A percentile compares a stretch with the other conserved stretches of the same genome.
Conservation (phyloP, 352 stramenopile genomes). For the Phytophthora idaei region DNA sequence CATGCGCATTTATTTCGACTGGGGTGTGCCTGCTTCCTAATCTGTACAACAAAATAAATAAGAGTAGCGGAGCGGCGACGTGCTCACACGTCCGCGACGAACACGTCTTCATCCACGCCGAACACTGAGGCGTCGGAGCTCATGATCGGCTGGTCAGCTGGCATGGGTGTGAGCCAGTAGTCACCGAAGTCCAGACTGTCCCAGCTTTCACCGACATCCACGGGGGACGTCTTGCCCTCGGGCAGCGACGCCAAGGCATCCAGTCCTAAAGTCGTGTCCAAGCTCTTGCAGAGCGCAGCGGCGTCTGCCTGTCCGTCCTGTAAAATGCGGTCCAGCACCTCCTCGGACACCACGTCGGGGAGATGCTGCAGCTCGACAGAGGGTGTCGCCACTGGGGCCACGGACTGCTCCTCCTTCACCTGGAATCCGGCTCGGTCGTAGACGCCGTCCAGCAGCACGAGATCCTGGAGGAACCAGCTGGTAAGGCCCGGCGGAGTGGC, state of each 20-base stretch:
- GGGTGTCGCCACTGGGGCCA: not conserved
- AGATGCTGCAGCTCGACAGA: slow-evolving; percentile 7
- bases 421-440: slow-evolving; percentile 26
- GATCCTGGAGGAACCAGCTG: slow-evolving; percentile 38
- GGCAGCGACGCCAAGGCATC: slow-evolving; percentile 22
- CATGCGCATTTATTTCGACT: slow-evolving; percentile 21
- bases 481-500: slow-evolving; percentile 8
- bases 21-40: slow-evolving; percentile 7
- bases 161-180: slow-evolving; percentile 29
- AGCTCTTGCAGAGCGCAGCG: slow-evolving; percentile 12
- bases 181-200: slow-evolving; percentile 34
- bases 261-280: slow-evolving; percentile 27
- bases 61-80: not conserved
- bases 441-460: slow-evolving; percentile 35
- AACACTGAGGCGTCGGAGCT: slow-evolving; percentile 33
- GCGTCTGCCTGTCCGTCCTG: slow-evolving; percentile 22
- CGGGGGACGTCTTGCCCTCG: slow-evolving; percentile 42
- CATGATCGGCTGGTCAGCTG: slow-evolving; percentile 19
- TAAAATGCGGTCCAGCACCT: slow-evolving; percentile 23
- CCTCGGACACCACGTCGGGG: slow-evolving; percentile 15
- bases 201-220: slow-evolving; percentile 45
- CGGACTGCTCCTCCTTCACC: slow-evolving; percentile 2
- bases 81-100: slow-evolving; percentile 39
- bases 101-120: slow-evolving; percentile 37
- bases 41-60: slow-evolving; percentile 44